Evolutionary conservation across 805 yeast species (phyloP).

Genomic region (Cephaloascus albidus): DNA sequence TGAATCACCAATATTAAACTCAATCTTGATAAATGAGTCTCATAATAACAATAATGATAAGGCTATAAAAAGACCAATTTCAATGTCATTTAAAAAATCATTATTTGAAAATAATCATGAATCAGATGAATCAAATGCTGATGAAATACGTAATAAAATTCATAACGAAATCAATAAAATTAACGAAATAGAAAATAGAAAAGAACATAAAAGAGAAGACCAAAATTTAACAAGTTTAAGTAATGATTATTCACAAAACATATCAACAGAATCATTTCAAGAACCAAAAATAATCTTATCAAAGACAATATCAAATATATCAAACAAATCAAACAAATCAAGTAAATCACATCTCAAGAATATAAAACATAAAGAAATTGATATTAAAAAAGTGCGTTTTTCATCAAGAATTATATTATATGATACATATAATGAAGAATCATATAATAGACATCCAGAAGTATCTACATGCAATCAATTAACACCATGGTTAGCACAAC

Average conservation of each 20-base stretch:
- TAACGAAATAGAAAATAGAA: background rate
- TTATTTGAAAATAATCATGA: background rate
- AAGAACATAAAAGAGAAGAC: background rate
- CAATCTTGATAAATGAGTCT: background rate
- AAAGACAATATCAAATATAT: background rate
- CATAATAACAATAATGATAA: conserved; percentile 12
- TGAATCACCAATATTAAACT: background rate
- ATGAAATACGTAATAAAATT: background rate
- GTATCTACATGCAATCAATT: conserved; percentile 86
- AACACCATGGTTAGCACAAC: conserved; percentile 80
- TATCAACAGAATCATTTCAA: too few relatives aligned
- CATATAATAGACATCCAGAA: conserved; percentile 90
- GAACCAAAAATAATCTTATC: background rate
- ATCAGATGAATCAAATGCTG: background rate
- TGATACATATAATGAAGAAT: conserved; percentile 75
- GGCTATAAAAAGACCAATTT: conserved; percentile 26
- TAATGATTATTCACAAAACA: too few relatives aligned
- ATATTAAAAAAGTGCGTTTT: conserved; percentile 38
- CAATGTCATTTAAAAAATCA: conserved; percentile 39
- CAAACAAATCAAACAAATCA: background rate
- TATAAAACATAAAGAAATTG: background rate
- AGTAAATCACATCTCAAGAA: background rate
- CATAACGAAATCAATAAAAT: too few relatives aligned
- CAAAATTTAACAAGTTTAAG: background rate
- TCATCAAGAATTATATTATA: conserved; percentile 76